Conservation (phyloP, 352 stramenopile species). For the Vaucheria bursata region DNA sequence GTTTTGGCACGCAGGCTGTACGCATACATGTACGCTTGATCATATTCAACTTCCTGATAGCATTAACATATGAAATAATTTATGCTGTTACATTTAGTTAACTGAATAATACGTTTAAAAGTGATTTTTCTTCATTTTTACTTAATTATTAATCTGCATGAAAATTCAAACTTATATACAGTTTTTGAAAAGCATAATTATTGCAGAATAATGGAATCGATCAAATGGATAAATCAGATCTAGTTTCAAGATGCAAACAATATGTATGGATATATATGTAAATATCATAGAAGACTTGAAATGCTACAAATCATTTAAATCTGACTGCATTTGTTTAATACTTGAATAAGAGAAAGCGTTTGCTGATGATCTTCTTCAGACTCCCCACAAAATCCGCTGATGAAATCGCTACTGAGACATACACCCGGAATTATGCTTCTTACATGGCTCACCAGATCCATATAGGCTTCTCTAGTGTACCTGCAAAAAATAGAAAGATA, state of each 20-base stretch:
- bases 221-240: no score
- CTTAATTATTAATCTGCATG: no score
- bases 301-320: no score
- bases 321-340: no score
- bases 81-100: background rate
- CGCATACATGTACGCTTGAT: conserved; percentile 96
- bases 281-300: no score
- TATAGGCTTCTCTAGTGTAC: conserved; percentile 92
- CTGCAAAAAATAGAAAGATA: conserved; percentile 20
- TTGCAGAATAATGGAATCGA: no score
- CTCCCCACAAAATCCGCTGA: conserved; percentile 97
- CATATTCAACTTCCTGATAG: conserved; percentile 1
- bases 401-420: conserved; percentile 86
- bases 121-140: background rate
- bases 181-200: background rate
- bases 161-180: no score
- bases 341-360: conserved; percentile 73
- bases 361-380: conserved; percentile 91
- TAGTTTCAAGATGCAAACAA: no score
- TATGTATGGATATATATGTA: no score
- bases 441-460: conserved; percentile 69
- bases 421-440: conserved; percentile 41
- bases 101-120: background rate
- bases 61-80: background rate
- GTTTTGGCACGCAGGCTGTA: conserved; percentile 92